Base-by-base conservation (phyloP, 148 eudicot species). In the Diospyros kaki region DNA sequence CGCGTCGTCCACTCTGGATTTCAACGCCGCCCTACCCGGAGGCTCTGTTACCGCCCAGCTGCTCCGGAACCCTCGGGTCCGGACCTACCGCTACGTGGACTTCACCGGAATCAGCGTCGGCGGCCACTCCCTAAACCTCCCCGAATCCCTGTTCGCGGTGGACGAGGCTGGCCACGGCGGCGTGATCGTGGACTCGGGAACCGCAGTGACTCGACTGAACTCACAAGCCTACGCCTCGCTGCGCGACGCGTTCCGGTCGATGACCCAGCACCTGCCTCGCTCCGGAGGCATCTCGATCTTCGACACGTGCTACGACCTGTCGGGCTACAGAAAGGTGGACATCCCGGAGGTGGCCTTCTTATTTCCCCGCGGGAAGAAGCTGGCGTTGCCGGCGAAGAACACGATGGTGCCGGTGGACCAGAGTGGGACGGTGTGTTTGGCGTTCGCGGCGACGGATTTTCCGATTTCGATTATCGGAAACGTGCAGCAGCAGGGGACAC, bases 221-320 rank as follows among this genome's bases (percentile, higher is more conserved):
- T 77, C 85, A 4, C 76, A 71, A 74, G 94, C 86, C 0, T 90
- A 88, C 65, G 50, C 71, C 73, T 70, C 94, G 39, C 66, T 90
- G 4, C 84, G 91, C 0, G 87, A 88, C 79, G 74, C 84, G 46
- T 90, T 90, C 75, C 73, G 71, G 13, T 9, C 76, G 41, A 3
- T 69, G 54, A 74, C 90, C 0, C 68, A 10, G 43, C 69, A 80
- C 58, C 63, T 90, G 5, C 82, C 79, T 9, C 41, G 81, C 7
- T 38, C 87, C 2, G 15, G 74, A 0, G 70, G 79, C 0, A 80
- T 85, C 2, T 83, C 90, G 0, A n/a, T 89, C 4, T 89, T 89
- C 77, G 94, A 90, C 75, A 90, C 90, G 14, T 88, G 94, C 63
- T 90, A 90, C 67, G 90, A 90, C 44, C 82, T 90, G 6, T 76